phyloP scores from a whole-genome alignment of 768 basidiomycete species.

The Boletus tomentosulus region DNA sequence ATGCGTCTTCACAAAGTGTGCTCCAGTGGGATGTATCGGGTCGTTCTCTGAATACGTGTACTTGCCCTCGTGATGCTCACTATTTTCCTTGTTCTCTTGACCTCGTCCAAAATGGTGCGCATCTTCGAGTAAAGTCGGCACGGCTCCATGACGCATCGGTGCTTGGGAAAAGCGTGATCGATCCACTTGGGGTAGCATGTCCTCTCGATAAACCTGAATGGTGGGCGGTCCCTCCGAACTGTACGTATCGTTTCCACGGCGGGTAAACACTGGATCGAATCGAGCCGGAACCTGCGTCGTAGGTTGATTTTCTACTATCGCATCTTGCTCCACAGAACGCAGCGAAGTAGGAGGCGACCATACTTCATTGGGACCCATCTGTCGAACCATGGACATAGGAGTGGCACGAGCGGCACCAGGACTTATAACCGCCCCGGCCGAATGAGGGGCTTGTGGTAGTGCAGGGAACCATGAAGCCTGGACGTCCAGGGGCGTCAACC shows the following conservation, averaged over 20 bases:
- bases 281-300: conserved; percentile 44
- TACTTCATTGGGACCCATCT: conserved; percentile 2
- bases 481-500: conserved; percentile 2
- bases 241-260: conserved; percentile 17
- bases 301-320: conserved; percentile 35
- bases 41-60: conserved; percentile 17
- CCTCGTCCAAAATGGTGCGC: conserved; percentile 4
- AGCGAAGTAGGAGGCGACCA: conserved; percentile 41
- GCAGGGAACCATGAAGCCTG: conserved; percentile 18
- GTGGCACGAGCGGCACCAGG: conserved; percentile 10
- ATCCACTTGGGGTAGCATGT: conserved; percentile 15
- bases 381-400: conserved; percentile 10
- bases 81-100: conserved; percentile 40
- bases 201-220: conserved; percentile 22
- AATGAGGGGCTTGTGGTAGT: conserved; percentile 5
- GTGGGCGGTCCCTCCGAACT: conserved; percentile 7
- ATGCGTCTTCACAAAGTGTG: conserved; percentile 30
- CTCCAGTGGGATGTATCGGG: conserved; percentile 22
- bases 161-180: conserved; percentile 16
- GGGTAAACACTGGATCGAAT: conserved; percentile 38
- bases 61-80: conserved; percentile 12
- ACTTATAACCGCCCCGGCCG: conserved; percentile 12
- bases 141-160: conserved; percentile 5
- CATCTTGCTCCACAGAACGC: conserved; percentile 35
- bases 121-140: conserved; percentile 16